phyloP scores from a whole-genome alignment of 2,329 filamentous ascomycete species.

The Epichloe brachyelytri region DNA sequence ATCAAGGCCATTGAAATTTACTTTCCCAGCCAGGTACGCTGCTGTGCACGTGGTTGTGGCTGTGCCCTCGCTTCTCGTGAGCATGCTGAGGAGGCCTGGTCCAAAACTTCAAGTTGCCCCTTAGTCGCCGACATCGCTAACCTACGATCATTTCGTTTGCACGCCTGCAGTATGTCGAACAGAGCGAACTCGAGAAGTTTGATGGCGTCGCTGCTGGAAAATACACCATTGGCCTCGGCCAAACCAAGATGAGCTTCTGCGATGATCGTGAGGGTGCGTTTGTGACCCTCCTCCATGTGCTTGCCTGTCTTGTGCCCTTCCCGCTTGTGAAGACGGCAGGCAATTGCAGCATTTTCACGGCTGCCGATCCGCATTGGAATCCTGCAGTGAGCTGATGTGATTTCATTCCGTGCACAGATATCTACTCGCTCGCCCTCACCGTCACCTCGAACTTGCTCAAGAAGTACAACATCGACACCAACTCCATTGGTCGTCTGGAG shows the following conservation, averaged over 20 bases:
- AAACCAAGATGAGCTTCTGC: conserved; percentile 88
- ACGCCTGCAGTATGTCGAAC: conserved; percentile 62
- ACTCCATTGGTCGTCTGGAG: conserved; percentile 67
- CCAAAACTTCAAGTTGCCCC: conserved; percentile 5
- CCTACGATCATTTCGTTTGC: conserved; percentile 5
- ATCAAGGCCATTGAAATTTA: conserved; percentile 91
- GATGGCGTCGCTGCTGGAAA: conserved; percentile 73
- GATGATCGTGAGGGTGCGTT: conserved; percentile 72
- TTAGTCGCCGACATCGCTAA: conserved; percentile 14
- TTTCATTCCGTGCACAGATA: conserved; percentile 40
- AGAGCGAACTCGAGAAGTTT: conserved; percentile 72
- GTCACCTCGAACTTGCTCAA: conserved; percentile 63
- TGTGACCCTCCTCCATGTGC: conserved; percentile 8
- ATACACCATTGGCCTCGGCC: conserved; percentile 83
- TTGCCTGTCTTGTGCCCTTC: neutral
- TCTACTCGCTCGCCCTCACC: conserved; percentile 76
- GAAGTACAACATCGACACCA: conserved; percentile 73
- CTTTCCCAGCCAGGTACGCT: conserved; percentile 68
- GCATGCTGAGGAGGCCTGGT: neutral
- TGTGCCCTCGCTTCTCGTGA: conserved; percentile 1
- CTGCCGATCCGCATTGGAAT: neutral
- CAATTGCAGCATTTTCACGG: neutral
- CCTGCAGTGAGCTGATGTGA: neutral
- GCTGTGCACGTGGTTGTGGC: neutral
- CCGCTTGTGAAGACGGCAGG: neutral